Conservation (phyloP, 2,329 filamentous ascomycete species). For the Laburnicola sp. region DNA sequence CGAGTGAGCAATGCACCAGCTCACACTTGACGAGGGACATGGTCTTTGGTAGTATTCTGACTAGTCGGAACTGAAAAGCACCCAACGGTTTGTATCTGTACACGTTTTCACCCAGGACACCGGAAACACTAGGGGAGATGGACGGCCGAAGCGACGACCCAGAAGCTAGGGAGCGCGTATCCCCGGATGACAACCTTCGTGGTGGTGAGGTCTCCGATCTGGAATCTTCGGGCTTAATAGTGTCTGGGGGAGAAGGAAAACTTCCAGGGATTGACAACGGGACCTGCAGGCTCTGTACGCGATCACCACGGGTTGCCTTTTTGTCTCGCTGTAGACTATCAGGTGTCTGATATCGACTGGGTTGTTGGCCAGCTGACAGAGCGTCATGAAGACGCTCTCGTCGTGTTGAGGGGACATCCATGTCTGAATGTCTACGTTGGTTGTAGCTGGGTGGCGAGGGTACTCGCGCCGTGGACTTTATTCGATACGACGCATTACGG, state of each 20-base stretch:
- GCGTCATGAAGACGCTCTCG: background rate
- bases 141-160: background rate
- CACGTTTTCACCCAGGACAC: conserved; percentile 9
- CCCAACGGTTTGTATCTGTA: conserved; percentile 17
- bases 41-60: conserved; percentile 15
- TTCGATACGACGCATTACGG: too few species aligned
- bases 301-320: background rate
- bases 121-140: background rate
- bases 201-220: background rate
- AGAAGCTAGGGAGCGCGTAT: background rate
- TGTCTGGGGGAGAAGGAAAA: background rate
- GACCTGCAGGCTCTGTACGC: background rate
- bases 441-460: background rate
- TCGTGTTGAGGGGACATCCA: background rate
- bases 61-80: conserved; percentile 17
- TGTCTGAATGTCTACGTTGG: conserved; percentile 1
- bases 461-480: background rate
- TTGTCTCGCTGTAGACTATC: background rate
- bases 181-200: background rate
- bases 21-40: conserved; percentile 24
- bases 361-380: background rate
- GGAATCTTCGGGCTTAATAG: background rate
- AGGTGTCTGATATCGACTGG: background rate
- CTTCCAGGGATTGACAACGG: background rate
- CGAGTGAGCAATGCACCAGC: conserved; percentile 15